Evolutionary conservation across 768 basidiomycete genomes (phyloP), one percentile per base, ranked within the genome.

Genomic region (Xerocomellus dryophilus): DNA sequence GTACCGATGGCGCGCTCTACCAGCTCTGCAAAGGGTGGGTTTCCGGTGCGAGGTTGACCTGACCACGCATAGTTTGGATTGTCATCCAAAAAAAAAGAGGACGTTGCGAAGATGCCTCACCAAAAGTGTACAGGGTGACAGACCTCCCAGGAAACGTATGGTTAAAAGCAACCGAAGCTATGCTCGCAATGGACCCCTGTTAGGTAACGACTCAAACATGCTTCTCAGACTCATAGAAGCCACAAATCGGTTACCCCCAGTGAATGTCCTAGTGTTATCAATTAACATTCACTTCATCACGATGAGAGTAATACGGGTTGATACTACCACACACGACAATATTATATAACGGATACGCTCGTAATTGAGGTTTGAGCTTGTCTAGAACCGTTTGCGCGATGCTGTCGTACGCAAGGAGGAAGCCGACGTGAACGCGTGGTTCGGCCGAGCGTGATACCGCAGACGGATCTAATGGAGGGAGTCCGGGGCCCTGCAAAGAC

Each of bases 41-140:
- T 69, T 11, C 80, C 81, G 10, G 73, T 74, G 25, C 81, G 69
- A 14, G 80, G 81, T 64, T 82, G 81, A 14, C 79, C 80, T 80
- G 43, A 8, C 7, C 45, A 40, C 2, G n/a, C 14, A n/a, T n/a
- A 18, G 23, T 35, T 25, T 47, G 49, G 36, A 38, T 39, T 1
- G 5, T 29, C 9, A 31, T 44, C 21, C 38, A 46, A 36, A 11
- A 17, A 38, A 46, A 36, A 11, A 17, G 40, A 4, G 31, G 3
- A 41, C 2, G 18, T 27, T 25, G 40, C 27, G 17, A 27, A 43
- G 14, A 31, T 3, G n/a, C 57, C 67, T 57, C 45, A 75, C 80
- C 80, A 61, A 71, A 80, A 0, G 79, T 81, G 54, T 76, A 81
- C 7, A 81, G 54, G 4, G 42, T 63, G 31, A 67, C 50, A 20